Percentiles rank a stretch among this genome's conserved stretches.
Evolutionary conservation across 768 basidiomycete genomes (phyloP).

Genomic region (Coprinellus micaceus): DNA sequence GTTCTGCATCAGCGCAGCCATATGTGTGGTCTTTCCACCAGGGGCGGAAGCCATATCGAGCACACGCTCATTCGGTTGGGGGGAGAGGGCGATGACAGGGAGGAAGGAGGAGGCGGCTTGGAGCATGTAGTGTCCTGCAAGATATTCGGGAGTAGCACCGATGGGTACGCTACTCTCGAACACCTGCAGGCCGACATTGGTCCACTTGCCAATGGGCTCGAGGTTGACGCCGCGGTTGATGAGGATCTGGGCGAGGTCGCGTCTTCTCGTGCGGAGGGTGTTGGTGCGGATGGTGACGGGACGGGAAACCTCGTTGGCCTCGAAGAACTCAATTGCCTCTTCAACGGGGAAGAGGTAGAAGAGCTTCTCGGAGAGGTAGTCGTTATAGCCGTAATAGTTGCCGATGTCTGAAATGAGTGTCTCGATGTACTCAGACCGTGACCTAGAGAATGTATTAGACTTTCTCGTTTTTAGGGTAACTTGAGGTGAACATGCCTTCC

Average conservation of each 20-base stretch:
- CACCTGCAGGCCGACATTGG: conserved; percentile 97
- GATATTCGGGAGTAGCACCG: conserved; percentile 97
- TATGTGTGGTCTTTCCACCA: conserved; percentile 97
- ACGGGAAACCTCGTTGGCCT: conserved; percentile 91
- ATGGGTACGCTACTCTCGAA: conserved; percentile 96
- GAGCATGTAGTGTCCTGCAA: conserved; percentile 99
- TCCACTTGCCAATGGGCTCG: conserved; percentile 99
- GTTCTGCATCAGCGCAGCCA: conserved; percentile 94
- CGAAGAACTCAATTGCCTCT: conserved; percentile 98
- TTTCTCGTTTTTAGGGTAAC: conserved; percentile 7
- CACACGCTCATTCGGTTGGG: conserved; percentile 89
- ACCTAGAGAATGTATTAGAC: conserved; percentile 39
- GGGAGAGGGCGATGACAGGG: conserved; percentile 94
- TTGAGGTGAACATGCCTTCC: conserved; percentile 51
- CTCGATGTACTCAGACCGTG: conserved; percentile 84
- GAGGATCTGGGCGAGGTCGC: conserved; percentile 90
- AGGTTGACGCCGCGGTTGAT: conserved; percentile 96
- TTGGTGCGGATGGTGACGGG: conserved; percentile 98
- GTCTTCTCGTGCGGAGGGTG: conserved; percentile 86
- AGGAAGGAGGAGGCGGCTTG: conserved; percentile 98
- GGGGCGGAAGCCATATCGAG: conserved; percentile 99
- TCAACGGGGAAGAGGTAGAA: conserved; percentile 90
- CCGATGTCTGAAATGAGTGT: conserved; percentile 88
- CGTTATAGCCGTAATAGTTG: conserved; percentile 97
- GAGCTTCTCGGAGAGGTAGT: conserved; percentile 90